phyloP scores from a whole-genome alignment of 2,329 filamentous ascomycete genomes.

The Penicillium sp. region DNA sequence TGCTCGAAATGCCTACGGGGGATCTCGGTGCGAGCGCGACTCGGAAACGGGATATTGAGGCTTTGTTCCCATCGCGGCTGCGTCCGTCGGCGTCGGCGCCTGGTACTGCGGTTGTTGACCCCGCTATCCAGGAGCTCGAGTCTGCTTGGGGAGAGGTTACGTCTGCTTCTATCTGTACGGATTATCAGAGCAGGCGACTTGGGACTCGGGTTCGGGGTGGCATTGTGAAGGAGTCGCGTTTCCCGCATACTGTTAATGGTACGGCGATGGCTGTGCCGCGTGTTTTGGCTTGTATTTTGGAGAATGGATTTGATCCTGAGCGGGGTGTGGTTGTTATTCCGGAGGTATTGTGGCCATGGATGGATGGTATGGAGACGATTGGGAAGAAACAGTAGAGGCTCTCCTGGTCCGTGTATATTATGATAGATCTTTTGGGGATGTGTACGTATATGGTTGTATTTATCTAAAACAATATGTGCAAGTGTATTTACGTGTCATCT shows the following conservation, averaged over 20 bases:
- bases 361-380: constrained; percentile 73
- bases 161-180: constrained; percentile 84
- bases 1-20: constrained; percentile 86
- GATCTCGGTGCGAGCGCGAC: constrained; percentile 88
- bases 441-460: not conserved
- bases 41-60: constrained; percentile 91
- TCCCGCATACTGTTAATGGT: constrained; percentile 89
- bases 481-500: not conserved
- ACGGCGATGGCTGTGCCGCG: constrained; percentile 90
- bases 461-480: not conserved
- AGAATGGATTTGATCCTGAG: constrained; percentile 82
- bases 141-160: constrained; percentile 92
- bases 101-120: constrained; percentile 1
- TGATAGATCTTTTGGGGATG: not conserved
- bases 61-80: constrained; percentile 80
- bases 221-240: constrained; percentile 55
- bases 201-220: constrained; percentile 68
- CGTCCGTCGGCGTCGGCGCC: constrained; percentile 15
- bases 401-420: not conserved
- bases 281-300: constrained; percentile 82
- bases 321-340: constrained; percentile 70
- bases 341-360: constrained; percentile 76
- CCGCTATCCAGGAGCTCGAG: constrained; percentile 37
- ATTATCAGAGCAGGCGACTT: constrained; percentile 86
- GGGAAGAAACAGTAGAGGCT: constrained; percentile 27